These are phyloP conservation scores for Tolypocladium album DNA, from an alignment of 2,329 filamentous ascomycete species.

Conservation along the genomic window DNA sequence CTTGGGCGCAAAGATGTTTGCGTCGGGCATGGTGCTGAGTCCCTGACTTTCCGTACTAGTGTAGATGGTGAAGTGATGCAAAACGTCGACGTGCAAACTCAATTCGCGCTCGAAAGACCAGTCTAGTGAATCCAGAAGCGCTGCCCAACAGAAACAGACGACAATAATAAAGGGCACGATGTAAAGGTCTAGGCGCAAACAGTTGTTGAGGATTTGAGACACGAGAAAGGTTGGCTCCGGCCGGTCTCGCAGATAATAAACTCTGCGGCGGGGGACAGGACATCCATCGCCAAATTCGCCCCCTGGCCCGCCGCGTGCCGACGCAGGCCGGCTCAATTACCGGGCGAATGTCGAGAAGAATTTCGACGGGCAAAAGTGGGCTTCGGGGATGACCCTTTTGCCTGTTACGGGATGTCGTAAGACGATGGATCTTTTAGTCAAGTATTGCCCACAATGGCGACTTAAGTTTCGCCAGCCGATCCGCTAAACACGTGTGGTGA, in stretches of 20 bases:
- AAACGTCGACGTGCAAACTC: not conserved
- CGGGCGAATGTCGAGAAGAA: not conserved
- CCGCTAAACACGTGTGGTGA: not conserved
- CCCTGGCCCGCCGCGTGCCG: conserved; percentile 6
- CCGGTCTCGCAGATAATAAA: not conserved
- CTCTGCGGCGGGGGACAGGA: not conserved
- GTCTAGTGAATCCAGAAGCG: not conserved
- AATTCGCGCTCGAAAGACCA: not conserved
- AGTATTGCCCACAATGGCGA: not conserved
- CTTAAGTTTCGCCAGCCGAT: not conserved
- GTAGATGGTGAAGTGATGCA: not conserved
- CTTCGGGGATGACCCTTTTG: not conserved
- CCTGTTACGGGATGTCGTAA: not conserved
- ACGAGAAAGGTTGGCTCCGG: not conserved
- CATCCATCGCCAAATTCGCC: not conserved
- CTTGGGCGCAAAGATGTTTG: conserved; percentile 1
- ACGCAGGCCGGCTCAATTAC: conserved; percentile 6
- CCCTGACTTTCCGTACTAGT: conserved; percentile 4
- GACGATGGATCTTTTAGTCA: not conserved
- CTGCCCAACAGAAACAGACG: not conserved
- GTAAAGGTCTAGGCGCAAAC: not conserved
- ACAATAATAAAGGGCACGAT: too few species aligned
- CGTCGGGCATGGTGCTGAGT: conserved; percentile 6
- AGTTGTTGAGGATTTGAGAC: not conserved
- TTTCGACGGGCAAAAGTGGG: conserved; percentile 4